Conservation (phyloP, 78 protist species). For the Polysphondylium violaceum region DNA sequence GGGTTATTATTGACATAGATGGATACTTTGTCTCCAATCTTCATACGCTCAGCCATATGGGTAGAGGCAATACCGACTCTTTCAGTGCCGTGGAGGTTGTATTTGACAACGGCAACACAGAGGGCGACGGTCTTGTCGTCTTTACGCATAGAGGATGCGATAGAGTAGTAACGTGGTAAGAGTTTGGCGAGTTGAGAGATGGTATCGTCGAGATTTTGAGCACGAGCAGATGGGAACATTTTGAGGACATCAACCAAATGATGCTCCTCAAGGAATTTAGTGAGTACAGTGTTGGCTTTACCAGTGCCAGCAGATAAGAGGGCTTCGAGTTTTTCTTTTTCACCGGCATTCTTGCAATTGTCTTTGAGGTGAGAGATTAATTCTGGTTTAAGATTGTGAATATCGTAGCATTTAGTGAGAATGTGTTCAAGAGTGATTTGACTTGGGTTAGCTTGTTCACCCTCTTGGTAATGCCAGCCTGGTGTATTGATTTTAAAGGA, state of each 20-base stretch:
- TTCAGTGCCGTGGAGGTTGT: slow-evolving; percentile 25
- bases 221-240: slow-evolving; percentile 39
- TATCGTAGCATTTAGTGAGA: slow-evolving; percentile 57
- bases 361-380: slow-evolving; percentile 4
- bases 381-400: slow-evolving; percentile 65
- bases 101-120: slow-evolving; percentile 82
- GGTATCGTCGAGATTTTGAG: slow-evolving; percentile 88
- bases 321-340: slow-evolving; percentile 1
- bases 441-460: slow-evolving; percentile 29
- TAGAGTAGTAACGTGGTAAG: slow-evolving; percentile 93
- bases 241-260: slow-evolving; percentile 58
- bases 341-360: not conserved
- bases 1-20: slow-evolving; percentile 68
- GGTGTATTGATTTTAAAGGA: slow-evolving; percentile 33
- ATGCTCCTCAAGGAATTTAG: slow-evolving; percentile 9
- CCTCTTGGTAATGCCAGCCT: slow-evolving; percentile 70
- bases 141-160: slow-evolving; percentile 86
- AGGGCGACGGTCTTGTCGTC: slow-evolving; percentile 20
- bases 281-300: slow-evolving; percentile 3
- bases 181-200: slow-evolving; percentile 88
- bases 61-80: slow-evolving; percentile 64
- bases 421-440: slow-evolving; percentile 41
- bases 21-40: slow-evolving; percentile 33
- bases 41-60: slow-evolving; percentile 54
- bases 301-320: slow-evolving; percentile 28